Evolutionary conservation across 345 rosid genomes (phyloP).

Genomic region (Salix koriyanagi): DNA sequence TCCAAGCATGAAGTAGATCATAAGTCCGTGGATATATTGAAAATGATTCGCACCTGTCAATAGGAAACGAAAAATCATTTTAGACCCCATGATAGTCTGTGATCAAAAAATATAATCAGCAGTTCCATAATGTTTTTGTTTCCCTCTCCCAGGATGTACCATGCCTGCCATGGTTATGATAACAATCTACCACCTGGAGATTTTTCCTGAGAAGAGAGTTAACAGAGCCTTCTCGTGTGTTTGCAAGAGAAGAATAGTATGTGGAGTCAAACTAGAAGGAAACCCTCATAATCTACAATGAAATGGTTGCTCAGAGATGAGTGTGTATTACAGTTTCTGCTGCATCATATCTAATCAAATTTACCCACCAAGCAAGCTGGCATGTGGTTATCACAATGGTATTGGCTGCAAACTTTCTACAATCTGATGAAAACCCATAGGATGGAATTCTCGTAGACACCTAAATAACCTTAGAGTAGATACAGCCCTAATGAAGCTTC

Average conservation of each 20-base stretch:
- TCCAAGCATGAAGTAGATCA: slow-evolving; percentile 39
- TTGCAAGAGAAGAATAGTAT: background rate
- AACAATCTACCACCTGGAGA: background rate
- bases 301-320: background rate
- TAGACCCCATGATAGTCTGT: background rate
- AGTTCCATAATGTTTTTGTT: background rate
- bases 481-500: background rate
- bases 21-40: slow-evolving; percentile 91
- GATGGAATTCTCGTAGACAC: background rate
- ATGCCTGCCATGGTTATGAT: background rate
- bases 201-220: background rate
- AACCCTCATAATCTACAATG: background rate
- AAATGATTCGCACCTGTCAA: slow-evolving; percentile 82
- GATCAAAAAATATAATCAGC: background rate
- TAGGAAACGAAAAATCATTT: background rate
- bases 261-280: background rate
- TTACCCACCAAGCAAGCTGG: background rate
- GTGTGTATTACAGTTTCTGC: background rate
- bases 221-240: background rate
- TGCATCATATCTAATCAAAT: background rate
- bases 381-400: background rate
- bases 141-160: background rate
- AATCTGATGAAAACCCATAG: background rate
- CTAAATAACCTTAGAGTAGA: background rate
- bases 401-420: background rate